Percentiles rank a stretch among this genome's conserved stretches.
These are phyloP conservation scores for Leccinum boreale DNA, from an alignment of 768 basidiomycete species.

Conservation along the genomic window DNA sequence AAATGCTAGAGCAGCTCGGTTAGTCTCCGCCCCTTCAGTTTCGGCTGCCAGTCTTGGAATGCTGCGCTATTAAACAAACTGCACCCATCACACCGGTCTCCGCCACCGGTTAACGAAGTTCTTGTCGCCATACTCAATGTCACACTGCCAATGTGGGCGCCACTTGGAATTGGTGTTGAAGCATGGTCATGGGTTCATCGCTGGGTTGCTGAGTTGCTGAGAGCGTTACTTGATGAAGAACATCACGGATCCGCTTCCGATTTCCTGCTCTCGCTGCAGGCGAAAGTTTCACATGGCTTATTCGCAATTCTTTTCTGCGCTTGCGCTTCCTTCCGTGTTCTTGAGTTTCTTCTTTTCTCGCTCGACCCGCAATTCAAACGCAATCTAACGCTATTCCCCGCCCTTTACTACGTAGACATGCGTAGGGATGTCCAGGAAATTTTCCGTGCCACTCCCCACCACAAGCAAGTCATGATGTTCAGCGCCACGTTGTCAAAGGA, in stretches of 20 bases:
- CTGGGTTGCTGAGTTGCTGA: conserved; percentile 37
- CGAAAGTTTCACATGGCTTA: conserved; percentile 16
- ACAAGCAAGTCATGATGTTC: conserved; percentile 99
- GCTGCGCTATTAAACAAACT: conserved; percentile 47
- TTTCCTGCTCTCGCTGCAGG: conserved; percentile 32
- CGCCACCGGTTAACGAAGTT: conserved; percentile 30
- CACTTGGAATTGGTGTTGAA: conserved; percentile 38
- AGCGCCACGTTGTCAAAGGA: conserved; percentile 97
- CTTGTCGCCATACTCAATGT: conserved; percentile 38
- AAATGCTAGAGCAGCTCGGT: conserved; percentile 99
- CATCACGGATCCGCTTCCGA: conserved; percentile 33
- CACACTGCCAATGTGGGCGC: conserved; percentile 40
- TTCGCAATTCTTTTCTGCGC: conserved; percentile 12
- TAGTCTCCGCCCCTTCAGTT: conserved; percentile 77
- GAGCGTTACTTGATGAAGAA: conserved; percentile 34
- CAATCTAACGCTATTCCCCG: conserved; percentile 62
- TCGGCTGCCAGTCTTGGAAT: conserved; percentile 49
- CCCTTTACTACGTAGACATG: conserved; percentile 81
- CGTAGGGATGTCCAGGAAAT: conserved; percentile 99
- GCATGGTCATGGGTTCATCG: conserved; percentile 36
- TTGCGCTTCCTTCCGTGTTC: conserved; percentile 28
- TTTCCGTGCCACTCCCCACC: conserved; percentile 96
- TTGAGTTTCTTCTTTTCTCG: conserved; percentile 50
- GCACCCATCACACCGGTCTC: conserved; percentile 37
- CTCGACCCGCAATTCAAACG: conserved; percentile 46